Base-by-base conservation (phyloP, 345 rosid species). In the Arabidopsis suecica region DNA sequence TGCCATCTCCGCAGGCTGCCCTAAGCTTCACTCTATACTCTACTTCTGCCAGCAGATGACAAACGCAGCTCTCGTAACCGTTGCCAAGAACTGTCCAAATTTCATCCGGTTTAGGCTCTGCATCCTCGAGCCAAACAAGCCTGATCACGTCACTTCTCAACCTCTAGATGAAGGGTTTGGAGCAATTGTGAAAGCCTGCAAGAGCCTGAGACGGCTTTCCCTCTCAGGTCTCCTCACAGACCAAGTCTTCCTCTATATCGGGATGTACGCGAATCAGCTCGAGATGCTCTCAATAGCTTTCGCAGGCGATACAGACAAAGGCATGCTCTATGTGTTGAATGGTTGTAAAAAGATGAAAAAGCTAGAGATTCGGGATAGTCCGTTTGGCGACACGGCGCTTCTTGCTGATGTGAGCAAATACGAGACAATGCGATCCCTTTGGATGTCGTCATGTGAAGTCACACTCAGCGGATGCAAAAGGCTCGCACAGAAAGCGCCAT, bases 351-450 rank as follows among this genome's bases (percentile, higher is more conserved):
- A 83, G 58, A 86, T 95, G 57, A 85, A 91, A 59, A 95, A 95
- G 82, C 89, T 95, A 14, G 99, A 95, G 87, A 89, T 95, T 56
- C 73, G 87, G 61, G 98, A 92, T 74, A 7, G 96, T 85, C 99
- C 98, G 45, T 95, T 90, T 1, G 98, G 99, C 37, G 71, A 95
- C 66, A 82, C 54, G 1, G 98, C 99, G 44, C 99, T 95, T 81
- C 84, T 89, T 68, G 74, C 59, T 78, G 99, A 95, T 78, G 84
- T 88, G 83, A 89, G 84, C 37, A 95, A 92, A 97, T 92, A 95
- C 79, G 94, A 92, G 72, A 87, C 99, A 89, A 95, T 95, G 99
- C 98, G 99, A 87, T 95, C 99, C 93, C 99, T 95, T 92, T 92
- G 99, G 99, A 95, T 95, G 98, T 95, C 99, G 73, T 89, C 99